Conservation (phyloP, 495 filamentous ascomycete species). For the Aspergillus baeticus region DNA sequence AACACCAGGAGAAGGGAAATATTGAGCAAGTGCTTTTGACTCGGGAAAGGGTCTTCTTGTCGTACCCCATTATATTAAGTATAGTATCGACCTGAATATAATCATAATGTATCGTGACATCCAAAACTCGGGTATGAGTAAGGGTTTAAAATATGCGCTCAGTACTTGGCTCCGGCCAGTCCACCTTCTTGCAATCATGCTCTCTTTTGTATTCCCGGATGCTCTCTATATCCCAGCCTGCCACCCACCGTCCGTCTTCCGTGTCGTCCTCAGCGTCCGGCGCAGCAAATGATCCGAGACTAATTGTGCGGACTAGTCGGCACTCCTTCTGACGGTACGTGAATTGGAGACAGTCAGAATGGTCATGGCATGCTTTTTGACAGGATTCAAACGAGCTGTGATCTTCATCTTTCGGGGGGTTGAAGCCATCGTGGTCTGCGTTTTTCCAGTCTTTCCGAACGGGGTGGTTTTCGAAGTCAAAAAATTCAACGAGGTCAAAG, state of each 20-base stretch:
- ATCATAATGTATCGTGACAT: constrained; percentile 1
- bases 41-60: no score
- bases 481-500: constrained; percentile 30
- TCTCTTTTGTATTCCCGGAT: constrained; percentile 23
- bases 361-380: constrained; percentile 25
- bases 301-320: constrained; percentile 27
- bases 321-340: constrained; percentile 28
- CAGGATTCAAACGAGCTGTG: constrained; percentile 27
- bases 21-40: no score
- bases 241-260: constrained; percentile 17
- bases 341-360: constrained; percentile 28
- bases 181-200: constrained; percentile 19
- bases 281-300: constrained; percentile 20
- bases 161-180: constrained; percentile 34
- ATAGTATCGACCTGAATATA: background rate
- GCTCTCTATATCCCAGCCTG: constrained; percentile 35
- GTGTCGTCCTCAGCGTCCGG: background rate
- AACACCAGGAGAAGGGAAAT: no score
- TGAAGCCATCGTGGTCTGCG: constrained; percentile 28
- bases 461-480: constrained; percentile 15
- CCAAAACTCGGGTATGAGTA: background rate
- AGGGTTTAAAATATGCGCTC: constrained; percentile 27
- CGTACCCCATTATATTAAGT: background rate
- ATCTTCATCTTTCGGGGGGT: constrained; percentile 23
- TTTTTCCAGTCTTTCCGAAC: constrained; percentile 36